Evolutionary conservation across 495 filamentous ascomycete genomes (phyloP), one percentile per base, ranked within the genome.

Genomic region (Bathelium albidoporum): DNA sequence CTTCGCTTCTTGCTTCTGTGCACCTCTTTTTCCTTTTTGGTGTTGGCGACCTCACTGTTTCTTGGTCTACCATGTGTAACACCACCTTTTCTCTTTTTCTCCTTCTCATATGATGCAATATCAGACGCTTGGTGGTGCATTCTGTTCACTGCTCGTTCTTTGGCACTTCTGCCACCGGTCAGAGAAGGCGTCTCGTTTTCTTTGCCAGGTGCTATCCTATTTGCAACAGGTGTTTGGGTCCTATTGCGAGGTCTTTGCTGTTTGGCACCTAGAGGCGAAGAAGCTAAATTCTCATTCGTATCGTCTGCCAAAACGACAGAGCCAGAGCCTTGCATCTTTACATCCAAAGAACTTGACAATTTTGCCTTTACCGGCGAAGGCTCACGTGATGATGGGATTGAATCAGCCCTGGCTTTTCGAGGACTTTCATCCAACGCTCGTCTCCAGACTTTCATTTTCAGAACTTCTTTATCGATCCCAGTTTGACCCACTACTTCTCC

Each of bases 401-500:
- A 49, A 0, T 49, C 22, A 5, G 44, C 44, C 22, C 22, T 49
- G 16, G 44, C 44, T 20, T 49, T 49, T 20, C 5, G 16, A 20
- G 44, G 44, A 49, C 1, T 49, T 20, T 49, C n/a, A 18, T 20
- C 44, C 0, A 49, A 12, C n/a, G 14, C 44, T 55, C 11, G 24
- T 28, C 20, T 16, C 24, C 0, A 29, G 24, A 28, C 9, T 7
- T 16, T 28, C 49, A 28, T 26, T 29, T 29, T 26, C 24, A 55
- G 49, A 11, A 55, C 24, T 9, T 55, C 49, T 26, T 20, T 4
- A 29, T 89, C 81, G 49, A 90, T 80, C 67, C 74, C 82, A 0
- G 90, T 97, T 73, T 95, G 88, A 36, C 94, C 94, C 64, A 94
- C 87, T 64, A 97, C 82, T 72, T 97, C 94, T 32, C 90, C 88